phyloP scores from a whole-genome alignment of 305 asterid genomes.

The Fraxinus nigra region DNA sequence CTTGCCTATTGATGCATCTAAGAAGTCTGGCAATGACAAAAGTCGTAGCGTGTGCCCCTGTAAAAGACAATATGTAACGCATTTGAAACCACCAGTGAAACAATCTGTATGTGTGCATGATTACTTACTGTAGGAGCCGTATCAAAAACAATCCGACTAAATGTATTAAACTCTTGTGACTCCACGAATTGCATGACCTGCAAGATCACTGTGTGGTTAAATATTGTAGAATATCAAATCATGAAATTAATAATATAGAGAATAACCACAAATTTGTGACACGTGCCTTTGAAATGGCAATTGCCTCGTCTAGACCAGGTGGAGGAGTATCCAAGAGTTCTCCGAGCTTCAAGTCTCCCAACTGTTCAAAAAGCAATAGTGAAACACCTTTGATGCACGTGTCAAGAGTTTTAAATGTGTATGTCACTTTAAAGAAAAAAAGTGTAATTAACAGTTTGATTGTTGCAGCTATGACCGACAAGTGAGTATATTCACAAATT shows the following conservation, averaged over 20 bases:
- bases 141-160: conserved; percentile 76
- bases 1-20: conserved; percentile 81
- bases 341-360: conserved; percentile 72
- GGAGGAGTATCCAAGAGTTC: conserved; percentile 82
- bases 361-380: conserved; percentile 30
- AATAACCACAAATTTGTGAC: neutral
- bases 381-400: neutral
- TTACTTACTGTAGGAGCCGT: conserved; percentile 84
- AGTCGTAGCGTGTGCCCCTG: conserved; percentile 88
- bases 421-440: neutral
- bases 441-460: neutral
- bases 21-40: conserved; percentile 77
- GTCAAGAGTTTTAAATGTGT: neutral
- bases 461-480: neutral
- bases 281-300: conserved; percentile 75
- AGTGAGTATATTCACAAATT: neutral
- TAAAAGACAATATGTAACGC: conserved; percentile 21
- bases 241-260: neutral
- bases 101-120: neutral
- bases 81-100: conserved; percentile 14
- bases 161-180: conserved; percentile 60
- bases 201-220: conserved; percentile 21
- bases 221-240: neutral
- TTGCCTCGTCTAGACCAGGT: conserved; percentile 80
- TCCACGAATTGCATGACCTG: conserved; percentile 83